These are phyloP conservation scores for Curvularia lunata DNA, from an alignment of 2,329 filamentous ascomycete genomes.

Conservation along the genomic window DNA sequence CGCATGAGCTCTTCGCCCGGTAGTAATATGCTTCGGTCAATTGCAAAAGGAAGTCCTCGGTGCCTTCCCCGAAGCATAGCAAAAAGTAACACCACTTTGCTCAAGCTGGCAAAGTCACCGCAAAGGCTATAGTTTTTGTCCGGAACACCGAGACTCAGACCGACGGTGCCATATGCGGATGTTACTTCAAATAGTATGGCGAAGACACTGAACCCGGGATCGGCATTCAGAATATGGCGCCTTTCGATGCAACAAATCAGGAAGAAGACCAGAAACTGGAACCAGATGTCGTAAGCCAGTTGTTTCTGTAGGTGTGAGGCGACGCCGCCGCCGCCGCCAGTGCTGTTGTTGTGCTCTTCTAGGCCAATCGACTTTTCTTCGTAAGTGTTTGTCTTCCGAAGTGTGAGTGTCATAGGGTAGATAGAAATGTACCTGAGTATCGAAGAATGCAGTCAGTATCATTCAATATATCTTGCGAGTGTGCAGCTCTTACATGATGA, in stretches of 20 bases:
- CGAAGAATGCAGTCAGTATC: neutral
- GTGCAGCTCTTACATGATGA: constrained; percentile 63
- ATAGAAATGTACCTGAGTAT: constrained; percentile 59
- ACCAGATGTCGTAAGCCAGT: constrained; percentile 71
- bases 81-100: constrained; percentile 64
- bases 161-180: constrained; percentile 67
- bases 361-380: constrained; percentile 71
- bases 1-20: constrained; percentile 45
- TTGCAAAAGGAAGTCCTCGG: constrained; percentile 39
- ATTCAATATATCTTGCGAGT: neutral
- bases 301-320: constrained; percentile 65
- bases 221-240: constrained; percentile 55
- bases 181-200: constrained; percentile 62
- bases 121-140: constrained; percentile 62
- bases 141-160: constrained; percentile 64
- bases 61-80: constrained; percentile 58
- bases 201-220: constrained; percentile 40
- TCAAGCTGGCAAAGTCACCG: constrained; percentile 61
- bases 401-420: constrained; percentile 67
- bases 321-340: constrained; percentile 26
- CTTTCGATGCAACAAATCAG: constrained; percentile 67
- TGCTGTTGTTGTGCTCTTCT: constrained; percentile 47
- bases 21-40: constrained; percentile 41
- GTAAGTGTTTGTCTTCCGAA: constrained; percentile 74
- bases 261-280: constrained; percentile 66